Evolutionary conservation across 2,329 filamentous ascomycete species (phyloP).

Genomic region (Purpureocillium takamizusanense): DNA sequence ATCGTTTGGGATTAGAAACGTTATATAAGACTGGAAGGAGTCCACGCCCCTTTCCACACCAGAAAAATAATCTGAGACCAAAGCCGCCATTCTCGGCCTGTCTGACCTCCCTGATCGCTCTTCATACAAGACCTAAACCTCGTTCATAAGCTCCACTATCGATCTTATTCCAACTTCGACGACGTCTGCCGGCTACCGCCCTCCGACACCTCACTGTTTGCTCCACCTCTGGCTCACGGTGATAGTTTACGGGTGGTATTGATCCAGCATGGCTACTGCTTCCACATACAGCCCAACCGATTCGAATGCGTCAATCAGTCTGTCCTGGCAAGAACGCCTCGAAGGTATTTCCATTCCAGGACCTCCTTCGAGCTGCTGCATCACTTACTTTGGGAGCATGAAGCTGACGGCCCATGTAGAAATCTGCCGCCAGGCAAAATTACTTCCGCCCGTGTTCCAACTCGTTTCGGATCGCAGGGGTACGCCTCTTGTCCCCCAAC

Average conservation of each 20-base stretch:
- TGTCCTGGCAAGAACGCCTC: constrained; percentile 47
- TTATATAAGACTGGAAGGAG: constrained; percentile 7
- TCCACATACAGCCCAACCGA: constrained; percentile 16
- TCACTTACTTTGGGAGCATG: background rate
- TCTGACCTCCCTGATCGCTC: constrained; percentile 5
- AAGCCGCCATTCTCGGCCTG: constrained; percentile 2
- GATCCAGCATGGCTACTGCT: constrained; percentile 14
- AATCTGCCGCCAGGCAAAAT: constrained; percentile 45
- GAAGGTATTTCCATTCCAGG: too few species aligned
- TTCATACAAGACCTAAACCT: constrained; percentile 3
- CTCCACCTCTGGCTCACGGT: too few species aligned
- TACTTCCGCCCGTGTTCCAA: constrained; percentile 52
- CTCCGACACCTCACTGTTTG: too few species aligned
- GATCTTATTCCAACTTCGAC: background rate
- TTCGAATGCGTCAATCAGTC: constrained; percentile 10
- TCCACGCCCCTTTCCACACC: constrained; percentile 1
- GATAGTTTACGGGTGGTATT: too few species aligned
- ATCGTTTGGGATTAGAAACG: background rate
- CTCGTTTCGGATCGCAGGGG: constrained; percentile 69
- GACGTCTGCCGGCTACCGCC: too few species aligned
- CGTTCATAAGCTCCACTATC: background rate
- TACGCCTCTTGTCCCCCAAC: constrained; percentile 25
- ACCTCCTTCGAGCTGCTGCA: too few species aligned
- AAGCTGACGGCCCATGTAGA: constrained; percentile 27
- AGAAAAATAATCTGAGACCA: constrained; percentile 6